Evolutionary conservation across 352 stramenopile species (phyloP), one percentile per base, ranked within the genome.

Genomic region (Phytopythium chamaehyphon): DNA sequence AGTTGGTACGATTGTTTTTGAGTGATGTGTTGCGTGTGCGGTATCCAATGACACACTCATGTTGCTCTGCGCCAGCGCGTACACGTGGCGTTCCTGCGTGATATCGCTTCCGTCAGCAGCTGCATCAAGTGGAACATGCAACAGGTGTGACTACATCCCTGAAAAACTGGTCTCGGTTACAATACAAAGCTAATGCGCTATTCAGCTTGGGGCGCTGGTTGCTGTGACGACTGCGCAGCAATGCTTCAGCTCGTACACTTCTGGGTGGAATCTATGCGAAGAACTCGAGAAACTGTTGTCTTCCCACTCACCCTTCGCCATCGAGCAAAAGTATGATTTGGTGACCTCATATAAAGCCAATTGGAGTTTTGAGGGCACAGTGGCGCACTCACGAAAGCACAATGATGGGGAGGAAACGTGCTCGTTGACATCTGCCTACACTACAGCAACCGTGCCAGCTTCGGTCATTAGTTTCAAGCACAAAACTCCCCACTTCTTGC

Each of bases 241-340:
- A 2, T 40, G 56, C 38, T 81, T 85, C 48, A 80, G 73, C 45
- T 55, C 71, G 43, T 85, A 76, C 59, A 85, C 73, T 0, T 72
- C 69, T 2, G 58, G 69, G 2, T 80, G 64, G 66, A 76, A 72
- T 39, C 37, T 80, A 14, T 83, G 69, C 24, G 45, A 60, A 8
- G 54, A 64, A 8, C 48, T 79, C 14, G 43, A 46, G 16, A 38
- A 54, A 15, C 31, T 66, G 18, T 35, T 78, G 12, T 51, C 39
- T 24, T 64, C 39, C 14, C 52, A 53, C 9, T 60, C 63, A 14
- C 23, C 42, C 2, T 10, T 51, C 6, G 45, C 15, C 8, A 22
- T 59, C 3, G 65, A 74, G 55, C 64, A 64, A 31, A 26, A 28
- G 38, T 35, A 11, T 22, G 45, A 33, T 1, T 18, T 50, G 12